These are phyloP conservation scores for Cladosporium sp. DNA, from an alignment of 2,329 filamentous ascomycete species.

Conservation along the genomic window DNA sequence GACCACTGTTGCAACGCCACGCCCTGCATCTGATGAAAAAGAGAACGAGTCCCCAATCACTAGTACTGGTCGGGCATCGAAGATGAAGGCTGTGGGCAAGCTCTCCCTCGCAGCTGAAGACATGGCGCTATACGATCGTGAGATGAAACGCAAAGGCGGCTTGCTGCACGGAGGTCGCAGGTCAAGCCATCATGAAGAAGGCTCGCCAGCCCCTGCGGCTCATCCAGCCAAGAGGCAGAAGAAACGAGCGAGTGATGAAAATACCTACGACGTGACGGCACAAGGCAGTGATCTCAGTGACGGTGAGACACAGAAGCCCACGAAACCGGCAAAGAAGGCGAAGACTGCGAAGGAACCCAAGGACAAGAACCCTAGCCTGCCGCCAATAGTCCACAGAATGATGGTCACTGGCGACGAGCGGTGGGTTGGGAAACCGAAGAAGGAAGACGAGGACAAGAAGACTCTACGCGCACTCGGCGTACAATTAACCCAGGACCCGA, in stretches of 20 bases:
- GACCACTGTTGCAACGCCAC: conserved; percentile 22
- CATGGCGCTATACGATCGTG: conserved; percentile 85
- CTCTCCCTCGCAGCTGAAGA: conserved; percentile 75
- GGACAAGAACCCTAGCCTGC: conserved; percentile 29
- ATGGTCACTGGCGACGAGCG: conserved; percentile 77
- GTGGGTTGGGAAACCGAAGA: conserved; percentile 68
- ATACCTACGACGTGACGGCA: conserved; percentile 35
- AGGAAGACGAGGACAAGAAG: conserved; percentile 75
- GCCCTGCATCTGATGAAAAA: conserved; percentile 43
- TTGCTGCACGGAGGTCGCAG: conserved; percentile 54
- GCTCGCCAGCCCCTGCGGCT: conserved; percentile 20
- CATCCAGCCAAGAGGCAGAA: conserved; percentile 18
- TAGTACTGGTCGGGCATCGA: conserved; percentile 72
- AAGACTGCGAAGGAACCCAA: conserved; percentile 47
- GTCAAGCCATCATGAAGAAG: conserved; percentile 39
- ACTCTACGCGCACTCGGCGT: conserved; percentile 80
- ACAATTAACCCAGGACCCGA: conserved; percentile 70
- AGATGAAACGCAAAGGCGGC: conserved; percentile 73
- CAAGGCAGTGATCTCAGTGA: conserved; percentile 40
- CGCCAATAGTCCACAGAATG: conserved; percentile 66
- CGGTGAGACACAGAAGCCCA: conserved; percentile 40
- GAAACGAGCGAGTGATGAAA: conserved; percentile 35
- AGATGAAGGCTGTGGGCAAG: conserved; percentile 71
- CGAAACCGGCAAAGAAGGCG: conserved; percentile 43
- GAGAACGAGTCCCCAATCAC: conserved; percentile 80